Conservation (phyloP, 495 filamentous ascomycete species). For the Aspergillus sparsus region DNA sequence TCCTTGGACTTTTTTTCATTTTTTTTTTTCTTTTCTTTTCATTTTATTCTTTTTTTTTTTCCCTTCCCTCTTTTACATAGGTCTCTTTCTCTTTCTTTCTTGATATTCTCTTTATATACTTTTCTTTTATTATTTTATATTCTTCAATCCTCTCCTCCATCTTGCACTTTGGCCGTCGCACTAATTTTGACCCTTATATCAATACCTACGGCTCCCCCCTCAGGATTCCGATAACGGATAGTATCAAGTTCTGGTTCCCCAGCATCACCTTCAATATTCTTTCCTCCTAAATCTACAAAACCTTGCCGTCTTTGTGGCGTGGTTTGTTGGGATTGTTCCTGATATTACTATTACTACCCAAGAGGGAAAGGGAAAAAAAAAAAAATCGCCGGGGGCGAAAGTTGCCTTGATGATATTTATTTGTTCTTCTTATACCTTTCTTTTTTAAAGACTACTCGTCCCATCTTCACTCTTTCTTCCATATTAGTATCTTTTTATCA, state of each 20-base stretch:
- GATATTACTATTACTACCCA: constrained; percentile 5
- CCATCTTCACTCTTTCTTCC: constrained; percentile 27
- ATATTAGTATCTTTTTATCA: constrained; percentile 34
- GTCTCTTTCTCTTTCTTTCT: constrained; percentile 58
- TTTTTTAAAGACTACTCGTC: constrained; percentile 37
- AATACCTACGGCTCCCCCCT: constrained; percentile 21
- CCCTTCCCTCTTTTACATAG: constrained; percentile 45
- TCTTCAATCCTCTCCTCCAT: constrained; percentile 34
- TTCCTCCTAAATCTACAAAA: constrained; percentile 15
- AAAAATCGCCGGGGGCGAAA: constrained; percentile 47
- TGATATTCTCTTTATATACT: constrained; percentile 42
- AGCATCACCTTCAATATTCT: constrained; percentile 16
- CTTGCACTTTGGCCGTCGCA: constrained; percentile 51
- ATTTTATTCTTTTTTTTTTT: constrained; percentile 23
- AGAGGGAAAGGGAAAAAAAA: constrained; percentile 11
- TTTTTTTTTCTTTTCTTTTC: constrained; percentile 27
- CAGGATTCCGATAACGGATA: not conserved
- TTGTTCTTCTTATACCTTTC: constrained; percentile 31
- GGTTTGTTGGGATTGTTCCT: not conserved
- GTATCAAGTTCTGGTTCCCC: not conserved
- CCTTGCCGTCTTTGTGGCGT: constrained; percentile 13
- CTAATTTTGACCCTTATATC: constrained; percentile 40
- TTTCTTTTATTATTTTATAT: constrained; percentile 35
- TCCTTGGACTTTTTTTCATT: constrained; percentile 19
- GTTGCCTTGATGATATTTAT: constrained; percentile 44